Percentiles rank a stretch among this genome's conserved stretches.
Conservation (phyloP, 257 asterid genomes). For the Leonotis leonurus region DNA sequence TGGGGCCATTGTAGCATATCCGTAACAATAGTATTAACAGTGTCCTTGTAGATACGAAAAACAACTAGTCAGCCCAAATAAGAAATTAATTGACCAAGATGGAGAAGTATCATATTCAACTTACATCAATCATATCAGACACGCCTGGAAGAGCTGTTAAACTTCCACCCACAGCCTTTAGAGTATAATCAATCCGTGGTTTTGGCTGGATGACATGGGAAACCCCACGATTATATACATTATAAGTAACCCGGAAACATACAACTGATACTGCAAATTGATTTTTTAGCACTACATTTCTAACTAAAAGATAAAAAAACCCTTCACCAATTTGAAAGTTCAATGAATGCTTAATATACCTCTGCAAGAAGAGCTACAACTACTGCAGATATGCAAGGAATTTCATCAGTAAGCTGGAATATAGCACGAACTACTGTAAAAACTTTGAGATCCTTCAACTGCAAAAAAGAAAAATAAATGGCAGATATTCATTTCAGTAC, state of each 20-base stretch:
- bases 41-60: conserved; percentile 49
- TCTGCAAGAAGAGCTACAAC: conserved; percentile 98
- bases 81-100: background rate
- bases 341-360: conserved; percentile 31
- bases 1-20: conserved; percentile 99
- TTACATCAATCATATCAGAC: conserved; percentile 95
- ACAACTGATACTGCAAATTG: background rate
- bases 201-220: conserved; percentile 59
- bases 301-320: background rate
- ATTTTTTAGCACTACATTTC: background rate
- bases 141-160: conserved; percentile 92
- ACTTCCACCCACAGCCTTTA: conserved; percentile 99
- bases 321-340: background rate
- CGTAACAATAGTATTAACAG: conserved; percentile 69
- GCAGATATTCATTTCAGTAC: conserved; percentile 1
- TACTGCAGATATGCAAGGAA: conserved; percentile 97
- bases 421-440: conserved; percentile 92
- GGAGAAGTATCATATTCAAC: conserved; percentile 17
- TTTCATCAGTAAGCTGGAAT: conserved; percentile 93
- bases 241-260: background rate
- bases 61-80: conserved; percentile 23
- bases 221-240: conserved; percentile 5
- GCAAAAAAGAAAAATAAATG: conserved; percentile 26
- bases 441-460: conserved; percentile 97
- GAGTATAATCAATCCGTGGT: conserved; percentile 84